Percentiles rank a stretch among this genome's conserved stretches.
Evolutionary conservation across 306 rosid genomes (phyloP).

Genomic region (Begonia fuchsioides): DNA sequence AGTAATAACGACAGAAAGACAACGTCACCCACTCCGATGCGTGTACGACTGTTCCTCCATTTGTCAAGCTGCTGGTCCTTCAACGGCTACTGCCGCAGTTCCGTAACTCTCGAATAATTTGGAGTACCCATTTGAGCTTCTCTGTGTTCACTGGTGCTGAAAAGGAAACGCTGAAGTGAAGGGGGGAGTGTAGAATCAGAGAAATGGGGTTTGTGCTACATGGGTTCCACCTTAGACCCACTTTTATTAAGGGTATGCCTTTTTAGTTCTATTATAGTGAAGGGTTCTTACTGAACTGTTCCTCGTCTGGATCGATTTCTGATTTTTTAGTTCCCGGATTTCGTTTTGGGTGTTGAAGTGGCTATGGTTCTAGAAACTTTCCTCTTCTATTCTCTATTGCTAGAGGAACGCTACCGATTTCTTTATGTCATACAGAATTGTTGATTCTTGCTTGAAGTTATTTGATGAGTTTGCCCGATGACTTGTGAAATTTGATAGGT

Average conservation of each 20-base stretch:
- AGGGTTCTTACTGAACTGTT: constrained; percentile 2
- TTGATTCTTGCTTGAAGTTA: not conserved
- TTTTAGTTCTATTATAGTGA: not conserved
- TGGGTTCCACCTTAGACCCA: constrained; percentile 18
- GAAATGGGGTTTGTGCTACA: constrained; percentile 25
- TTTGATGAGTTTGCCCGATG: constrained; percentile 8
- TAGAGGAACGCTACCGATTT: not conserved
- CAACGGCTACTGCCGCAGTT: no score
- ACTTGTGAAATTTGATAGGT: constrained; percentile 18
- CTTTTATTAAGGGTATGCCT: constrained; percentile 13
- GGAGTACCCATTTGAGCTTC: no score
- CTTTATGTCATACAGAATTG: not conserved
- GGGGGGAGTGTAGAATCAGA: no score
- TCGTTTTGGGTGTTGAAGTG: no score
- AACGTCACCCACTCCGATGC: no score
- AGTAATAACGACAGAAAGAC: no score
- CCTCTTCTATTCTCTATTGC: not conserved
- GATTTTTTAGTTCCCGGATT: not conserved
- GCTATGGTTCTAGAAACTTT: no score
- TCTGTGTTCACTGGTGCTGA: no score
- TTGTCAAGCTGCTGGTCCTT: no score
- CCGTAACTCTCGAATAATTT: no score
- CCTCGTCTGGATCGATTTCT: not conserved
- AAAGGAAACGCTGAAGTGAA: no score
- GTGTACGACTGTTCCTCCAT: no score